Percentiles rank a stretch among this genome's conserved stretches.
Evolutionary conservation across 192 early-diverging fungal species (phyloP).

Genomic region (Coemansia umbellata): DNA sequence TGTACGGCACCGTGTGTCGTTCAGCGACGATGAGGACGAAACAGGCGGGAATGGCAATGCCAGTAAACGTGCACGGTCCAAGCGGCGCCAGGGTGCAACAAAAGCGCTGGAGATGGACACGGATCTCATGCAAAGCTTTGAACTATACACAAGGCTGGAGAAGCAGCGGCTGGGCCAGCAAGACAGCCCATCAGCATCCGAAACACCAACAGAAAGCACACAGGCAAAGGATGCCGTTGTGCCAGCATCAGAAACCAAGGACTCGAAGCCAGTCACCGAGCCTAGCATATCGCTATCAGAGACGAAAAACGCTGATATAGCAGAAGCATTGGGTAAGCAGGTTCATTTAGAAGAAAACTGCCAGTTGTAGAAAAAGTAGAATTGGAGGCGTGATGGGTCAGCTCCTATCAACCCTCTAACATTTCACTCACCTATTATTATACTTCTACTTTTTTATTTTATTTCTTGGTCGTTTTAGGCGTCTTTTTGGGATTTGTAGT

Average conservation of each 20-base stretch:
- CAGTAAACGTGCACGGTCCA: conserved; percentile 11
- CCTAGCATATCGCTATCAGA: neutral
- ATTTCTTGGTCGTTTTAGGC: too few relatives aligned
- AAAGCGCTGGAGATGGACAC: conserved; percentile 19
- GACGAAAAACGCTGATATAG: neutral
- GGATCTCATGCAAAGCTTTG: conserved; percentile 42
- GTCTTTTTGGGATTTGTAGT: too few relatives aligned
- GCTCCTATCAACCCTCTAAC: too few relatives aligned
- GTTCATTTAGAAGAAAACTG: neutral
- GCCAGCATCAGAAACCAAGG: conserved; percentile 5
- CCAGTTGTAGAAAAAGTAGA: too few relatives aligned
- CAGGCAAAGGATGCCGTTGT: conserved; percentile 7
- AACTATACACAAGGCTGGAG: conserved; percentile 34
- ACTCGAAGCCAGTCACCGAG: neutral
- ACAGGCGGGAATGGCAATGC: neutral
- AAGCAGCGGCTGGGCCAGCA: conserved; percentile 22
- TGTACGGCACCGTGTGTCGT: conserved; percentile 36
- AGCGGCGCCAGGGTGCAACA: conserved; percentile 18
- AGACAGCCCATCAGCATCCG: neutral
- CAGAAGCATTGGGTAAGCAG: conserved; percentile 21
- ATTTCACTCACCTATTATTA: too few relatives aligned
- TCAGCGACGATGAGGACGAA: conserved; percentile 47
- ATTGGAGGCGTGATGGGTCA: too few relatives aligned
- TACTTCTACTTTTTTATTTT: too few relatives aligned
- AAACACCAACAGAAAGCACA: neutral